phyloP scores from a whole-genome alignment of 345 rosid genomes.

The Populus deltoides region DNA sequence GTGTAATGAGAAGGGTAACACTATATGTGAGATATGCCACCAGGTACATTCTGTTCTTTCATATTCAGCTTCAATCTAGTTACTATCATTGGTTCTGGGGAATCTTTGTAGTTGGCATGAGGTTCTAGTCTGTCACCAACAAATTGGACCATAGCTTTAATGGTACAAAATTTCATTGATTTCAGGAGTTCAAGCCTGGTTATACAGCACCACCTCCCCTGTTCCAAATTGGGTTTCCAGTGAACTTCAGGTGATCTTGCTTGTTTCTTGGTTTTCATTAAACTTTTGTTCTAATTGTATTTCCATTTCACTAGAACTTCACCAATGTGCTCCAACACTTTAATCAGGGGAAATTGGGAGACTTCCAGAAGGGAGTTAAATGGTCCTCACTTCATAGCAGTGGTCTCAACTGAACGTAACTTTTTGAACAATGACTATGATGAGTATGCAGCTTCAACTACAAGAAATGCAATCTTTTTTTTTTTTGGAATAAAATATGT shows the following conservation, averaged over 20 bases:
- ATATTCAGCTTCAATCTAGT: neutral
- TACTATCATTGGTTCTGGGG: too few species aligned
- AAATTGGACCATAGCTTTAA: neutral
- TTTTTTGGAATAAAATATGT: too few species aligned
- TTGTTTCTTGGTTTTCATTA: neutral
- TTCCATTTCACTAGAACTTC: neutral
- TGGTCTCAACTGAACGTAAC: slow-evolving; percentile 64
- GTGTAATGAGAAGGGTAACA: slow-evolving; percentile 36
- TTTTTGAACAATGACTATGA: slow-evolving; percentile 39
- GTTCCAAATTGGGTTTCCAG: slow-evolving; percentile 72
- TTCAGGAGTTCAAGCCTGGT: slow-evolving; percentile 78
- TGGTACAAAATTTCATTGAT: slow-evolving; percentile 12
- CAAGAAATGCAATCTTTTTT: slow-evolving; percentile 41
- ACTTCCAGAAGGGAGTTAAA: slow-evolving; percentile 49
- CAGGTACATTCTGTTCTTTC: slow-evolving; percentile 16
- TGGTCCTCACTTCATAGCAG: slow-evolving; percentile 53
- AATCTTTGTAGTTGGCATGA: neutral
- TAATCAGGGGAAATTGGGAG: slow-evolving; percentile 72
- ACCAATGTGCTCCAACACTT: neutral
- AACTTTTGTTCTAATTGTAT: neutral
- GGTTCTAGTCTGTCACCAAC: too few species aligned
- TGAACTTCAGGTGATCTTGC: slow-evolving; percentile 57
- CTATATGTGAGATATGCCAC: slow-evolving; percentile 34
- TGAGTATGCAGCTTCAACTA: slow-evolving; percentile 48
- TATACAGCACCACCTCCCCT: slow-evolving; percentile 81